Evolutionary conservation across 176 grass and related monocot species (phyloP).

Genomic region (Alopecurus myosuroides): DNA sequence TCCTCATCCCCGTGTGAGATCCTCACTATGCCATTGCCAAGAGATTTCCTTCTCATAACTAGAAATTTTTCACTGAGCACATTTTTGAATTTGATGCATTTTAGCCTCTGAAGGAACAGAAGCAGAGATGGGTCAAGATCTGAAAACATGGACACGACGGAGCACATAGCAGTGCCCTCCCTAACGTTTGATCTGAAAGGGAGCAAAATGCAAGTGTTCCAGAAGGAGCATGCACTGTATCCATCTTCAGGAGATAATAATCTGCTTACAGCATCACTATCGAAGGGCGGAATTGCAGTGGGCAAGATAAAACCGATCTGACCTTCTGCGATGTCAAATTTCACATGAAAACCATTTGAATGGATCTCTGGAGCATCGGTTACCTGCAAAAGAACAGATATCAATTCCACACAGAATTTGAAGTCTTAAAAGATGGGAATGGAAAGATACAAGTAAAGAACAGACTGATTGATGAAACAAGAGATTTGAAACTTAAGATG

Average conservation of each 20-base stretch:
- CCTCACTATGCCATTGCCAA: constrained; percentile 73
- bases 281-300: constrained; percentile 1
- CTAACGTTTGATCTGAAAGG: not conserved
- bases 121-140: constrained; percentile 7
- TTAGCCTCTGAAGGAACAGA: constrained; percentile 2
- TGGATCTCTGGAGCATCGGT: constrained; percentile 12
- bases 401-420: not conserved
- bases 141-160: not conserved
- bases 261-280: not conserved
- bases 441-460: not conserved
- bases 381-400: not conserved
- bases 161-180: not conserved
- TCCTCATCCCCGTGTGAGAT: constrained; percentile 60
- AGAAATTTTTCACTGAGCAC: constrained; percentile 46
- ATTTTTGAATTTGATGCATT: constrained; percentile 77
- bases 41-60: constrained; percentile 61
- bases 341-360: constrained; percentile 10
- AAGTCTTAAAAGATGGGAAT: not conserved
- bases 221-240: not conserved
- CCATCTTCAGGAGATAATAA: not conserved
- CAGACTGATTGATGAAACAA: not conserved
- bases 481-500: not conserved
- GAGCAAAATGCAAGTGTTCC: constrained; percentile 3
- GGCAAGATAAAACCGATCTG: constrained; percentile 10
- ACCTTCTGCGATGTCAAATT: constrained; percentile 4